Percentiles rank a stretch among this genome's conserved stretches.
These are phyloP conservation scores for Lepidium sativum DNA, from an alignment of 345 rosid species.

Conservation along the genomic window DNA sequence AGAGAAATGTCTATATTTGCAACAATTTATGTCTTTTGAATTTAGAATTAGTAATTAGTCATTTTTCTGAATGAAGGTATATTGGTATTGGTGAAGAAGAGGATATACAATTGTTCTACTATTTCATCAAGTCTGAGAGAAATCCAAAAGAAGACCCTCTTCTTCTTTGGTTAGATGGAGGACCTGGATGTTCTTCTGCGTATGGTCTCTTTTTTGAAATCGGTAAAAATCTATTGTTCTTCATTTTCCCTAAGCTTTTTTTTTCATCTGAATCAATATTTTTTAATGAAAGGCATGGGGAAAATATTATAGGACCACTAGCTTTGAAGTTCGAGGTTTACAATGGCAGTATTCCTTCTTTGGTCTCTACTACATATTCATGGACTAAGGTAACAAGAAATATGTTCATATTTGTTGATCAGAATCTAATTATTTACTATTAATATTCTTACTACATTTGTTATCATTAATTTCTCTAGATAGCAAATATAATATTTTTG, in stretches of 20 bases:
- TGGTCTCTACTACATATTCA: conserved; percentile 42
- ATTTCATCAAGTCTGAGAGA: too few relatives aligned
- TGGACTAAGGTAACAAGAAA: conserved; percentile 49
- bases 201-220: conserved; percentile 2
- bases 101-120: too few relatives aligned
- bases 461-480: conserved; percentile 14
- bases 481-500: conserved; percentile 45
- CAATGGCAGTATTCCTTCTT: conserved; percentile 53
- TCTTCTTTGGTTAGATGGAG: conserved; percentile 20
- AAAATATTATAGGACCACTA: conserved; percentile 37
- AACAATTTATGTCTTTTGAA: not conserved
- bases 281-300: not conserved
- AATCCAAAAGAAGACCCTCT: too few relatives aligned
- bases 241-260: too few relatives aligned
- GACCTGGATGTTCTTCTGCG: conserved; percentile 28
- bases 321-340: conserved; percentile 33
- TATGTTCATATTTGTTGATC: conserved; percentile 31
- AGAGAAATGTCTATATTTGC: not conserved
- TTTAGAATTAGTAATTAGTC: not conserved
- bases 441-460: too few relatives aligned
- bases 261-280: too few relatives aligned
- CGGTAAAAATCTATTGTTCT: not conserved
- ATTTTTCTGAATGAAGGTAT: not conserved
- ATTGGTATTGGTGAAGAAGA: too few relatives aligned
- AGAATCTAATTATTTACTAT: conserved; percentile 31